Evolutionary conservation across 2,329 filamentous ascomycete genomes (phyloP).

Genomic region (Ambrosiella cleistominuta): DNA sequence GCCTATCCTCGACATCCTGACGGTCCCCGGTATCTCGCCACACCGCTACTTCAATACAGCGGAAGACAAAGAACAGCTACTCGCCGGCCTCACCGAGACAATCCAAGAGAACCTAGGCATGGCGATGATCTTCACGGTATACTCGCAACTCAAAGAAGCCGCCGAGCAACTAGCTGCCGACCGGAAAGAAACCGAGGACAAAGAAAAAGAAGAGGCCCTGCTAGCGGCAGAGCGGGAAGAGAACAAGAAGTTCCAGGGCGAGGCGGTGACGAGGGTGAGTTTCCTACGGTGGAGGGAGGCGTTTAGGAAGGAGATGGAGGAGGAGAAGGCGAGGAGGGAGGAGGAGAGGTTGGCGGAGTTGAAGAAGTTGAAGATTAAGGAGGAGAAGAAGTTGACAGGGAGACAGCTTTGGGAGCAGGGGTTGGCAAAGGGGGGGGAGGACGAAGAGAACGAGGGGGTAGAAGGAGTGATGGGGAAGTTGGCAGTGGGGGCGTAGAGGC

Average conservation of each 20-base stretch:
- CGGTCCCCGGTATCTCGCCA: constrained; percentile 48
- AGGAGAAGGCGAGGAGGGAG: constrained; percentile 46
- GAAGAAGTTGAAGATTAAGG: constrained; percentile 52
- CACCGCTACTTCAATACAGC: constrained; percentile 63
- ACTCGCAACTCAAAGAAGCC: constrained; percentile 70
- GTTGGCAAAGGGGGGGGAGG: constrained; percentile 48
- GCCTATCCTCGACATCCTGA: constrained; percentile 62
- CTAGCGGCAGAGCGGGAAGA: constrained; percentile 65
- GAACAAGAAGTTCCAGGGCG: constrained; percentile 91
- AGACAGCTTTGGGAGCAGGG: constrained; percentile 65
- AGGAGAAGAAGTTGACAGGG: constrained; percentile 54
- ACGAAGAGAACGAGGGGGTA: constrained; percentile 40
- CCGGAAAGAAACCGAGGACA: constrained; percentile 46
- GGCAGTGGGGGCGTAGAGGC: constrained; percentile 39
- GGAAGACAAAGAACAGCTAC: constrained; percentile 58
- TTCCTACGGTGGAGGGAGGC: constrained; percentile 68
- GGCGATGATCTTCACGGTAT: constrained; percentile 90
- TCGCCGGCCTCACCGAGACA: constrained; percentile 52
- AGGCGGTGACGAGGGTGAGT: constrained; percentile 67
- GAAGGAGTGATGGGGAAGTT: constrained; percentile 48
- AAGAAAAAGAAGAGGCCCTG: constrained; percentile 36
- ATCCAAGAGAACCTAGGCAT: constrained; percentile 91
- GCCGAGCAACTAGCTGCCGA: constrained; percentile 73
- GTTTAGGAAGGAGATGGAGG: constrained; percentile 68
- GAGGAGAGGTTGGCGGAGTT: constrained; percentile 70